Evolutionary conservation across 345 rosid genomes (phyloP).

Genomic region (Salix dunnii): DNA sequence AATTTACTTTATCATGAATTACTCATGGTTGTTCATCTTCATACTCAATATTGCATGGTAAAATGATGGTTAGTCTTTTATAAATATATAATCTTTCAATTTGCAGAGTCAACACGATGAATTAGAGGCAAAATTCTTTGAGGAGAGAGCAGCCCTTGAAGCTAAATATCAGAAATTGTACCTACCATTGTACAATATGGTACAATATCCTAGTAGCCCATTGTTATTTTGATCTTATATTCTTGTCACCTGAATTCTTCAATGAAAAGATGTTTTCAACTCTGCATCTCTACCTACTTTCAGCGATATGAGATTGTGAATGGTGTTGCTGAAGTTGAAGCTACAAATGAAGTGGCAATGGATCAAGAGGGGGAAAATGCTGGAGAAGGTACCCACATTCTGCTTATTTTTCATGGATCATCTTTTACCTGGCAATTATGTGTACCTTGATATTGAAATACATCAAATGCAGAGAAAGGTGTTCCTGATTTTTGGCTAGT

Average conservation of each 20-base stretch:
- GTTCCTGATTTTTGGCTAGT: constrained; percentile 93
- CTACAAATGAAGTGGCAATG: constrained; percentile 39
- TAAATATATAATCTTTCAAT: not conserved
- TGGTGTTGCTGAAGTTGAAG: constrained; percentile 65
- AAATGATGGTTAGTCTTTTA: not conserved
- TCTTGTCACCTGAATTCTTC: not conserved
- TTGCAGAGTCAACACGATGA: constrained; percentile 77
- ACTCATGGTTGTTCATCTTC: not conserved
- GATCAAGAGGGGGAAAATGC: constrained; percentile 55
- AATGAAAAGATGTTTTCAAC: not conserved
- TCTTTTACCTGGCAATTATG: not conserved
- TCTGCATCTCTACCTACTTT: constrained; percentile 3
- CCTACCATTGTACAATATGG: constrained; percentile 80
- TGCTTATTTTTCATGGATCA: not conserved
- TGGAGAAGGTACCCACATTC: constrained; percentile 48
- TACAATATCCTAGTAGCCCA: constrained; percentile 13
- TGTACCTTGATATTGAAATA: constrained; percentile 9
- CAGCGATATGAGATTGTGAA: constrained; percentile 93
- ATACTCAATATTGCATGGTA: not conserved
- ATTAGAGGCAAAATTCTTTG: constrained; percentile 77
- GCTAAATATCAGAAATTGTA: constrained; percentile 85
- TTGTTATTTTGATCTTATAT: not conserved
- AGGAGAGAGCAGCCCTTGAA: constrained; percentile 87
- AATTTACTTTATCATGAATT: not conserved
- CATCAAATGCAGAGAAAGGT: constrained; percentile 67